Conservation (phyloP, 2,329 filamentous ascomycete species). For the Penicillium sp. region DNA sequence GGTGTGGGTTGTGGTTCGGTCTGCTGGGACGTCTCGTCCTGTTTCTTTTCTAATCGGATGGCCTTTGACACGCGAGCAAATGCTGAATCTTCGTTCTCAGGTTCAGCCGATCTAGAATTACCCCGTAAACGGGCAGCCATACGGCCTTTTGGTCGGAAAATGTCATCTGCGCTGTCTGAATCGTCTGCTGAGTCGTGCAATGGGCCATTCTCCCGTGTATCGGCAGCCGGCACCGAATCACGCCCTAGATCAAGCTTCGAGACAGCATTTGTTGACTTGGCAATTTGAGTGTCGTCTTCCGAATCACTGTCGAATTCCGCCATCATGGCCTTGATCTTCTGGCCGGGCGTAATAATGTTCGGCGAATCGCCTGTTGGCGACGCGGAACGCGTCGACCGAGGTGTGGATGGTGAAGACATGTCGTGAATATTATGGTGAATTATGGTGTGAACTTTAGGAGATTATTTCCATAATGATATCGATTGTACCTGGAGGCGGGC, state of each 20-base stretch:
- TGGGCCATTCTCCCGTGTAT: constrained; percentile 4
- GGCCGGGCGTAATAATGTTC: constrained; percentile 43
- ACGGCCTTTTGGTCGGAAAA: constrained; percentile 58
- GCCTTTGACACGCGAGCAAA: constrained; percentile 41
- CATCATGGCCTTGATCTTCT: constrained; percentile 51
- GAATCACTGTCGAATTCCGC: constrained; percentile 49
- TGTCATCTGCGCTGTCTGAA: constrained; percentile 51
- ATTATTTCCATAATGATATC: constrained; percentile 8
- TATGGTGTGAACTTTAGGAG: background rate
- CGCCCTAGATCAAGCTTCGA: constrained; percentile 19
- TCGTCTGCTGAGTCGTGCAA: constrained; percentile 25
- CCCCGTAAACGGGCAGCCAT: constrained; percentile 64
- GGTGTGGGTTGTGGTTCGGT: constrained; percentile 8
- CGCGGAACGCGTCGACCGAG: constrained; percentile 34
- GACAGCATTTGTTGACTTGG: constrained; percentile 11
- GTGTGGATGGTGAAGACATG: constrained; percentile 36
- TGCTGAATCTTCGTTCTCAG: constrained; percentile 34
- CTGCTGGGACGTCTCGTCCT: constrained; percentile 12
- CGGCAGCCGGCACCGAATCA: constrained; percentile 4
- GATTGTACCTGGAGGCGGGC: background rate
- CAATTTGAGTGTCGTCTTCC: constrained; percentile 43
- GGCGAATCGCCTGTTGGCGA: constrained; percentile 31
- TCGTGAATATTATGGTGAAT: background rate
- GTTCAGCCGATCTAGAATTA: background rate
- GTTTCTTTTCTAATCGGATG: constrained; percentile 19